Base-by-base conservation (phyloP, 768 basidiomycete genomes). In the Auricularia auricula-judae region DNA sequence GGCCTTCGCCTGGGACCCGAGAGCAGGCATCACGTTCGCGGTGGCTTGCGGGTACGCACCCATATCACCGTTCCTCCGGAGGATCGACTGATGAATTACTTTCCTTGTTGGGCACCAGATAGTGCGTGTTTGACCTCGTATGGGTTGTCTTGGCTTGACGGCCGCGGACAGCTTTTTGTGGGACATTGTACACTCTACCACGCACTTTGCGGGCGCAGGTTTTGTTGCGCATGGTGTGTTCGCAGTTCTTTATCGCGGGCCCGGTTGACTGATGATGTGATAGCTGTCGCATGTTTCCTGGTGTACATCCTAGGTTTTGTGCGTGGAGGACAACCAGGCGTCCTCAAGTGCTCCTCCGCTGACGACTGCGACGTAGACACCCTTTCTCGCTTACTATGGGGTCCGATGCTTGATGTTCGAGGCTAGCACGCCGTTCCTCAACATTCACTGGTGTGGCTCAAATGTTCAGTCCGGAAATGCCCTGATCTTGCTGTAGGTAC, bases 381-480 rank as follows among this genome's bases (percentile, higher is more conserved):
- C 93, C 4, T 93, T 93, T 74, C 77, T 89, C 47, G 84, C 87
- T 7, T 95, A 92, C 73, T 93, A 86, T 69, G 88, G 81, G 14
- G 78, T 85, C 2, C 81, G 89, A 16, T 94, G 88, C 75, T 76
- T 95, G 36, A 76, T 93, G 11, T 93, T 91, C 92, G 93, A 93
- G 75, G 77, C 84, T 80, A 89, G 86, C 76, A 95, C 93, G 0
- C 83, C 93, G 65, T 93, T 95, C 75, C 78, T 96, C 67, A 89
- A 96, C 69, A 84, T 90, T 63, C 91, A 94, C 67, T 93, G 91
- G 91, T 92, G 68, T 66, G 78, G 72, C 62, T 62, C 65, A 14
- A 23, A 66, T 67, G 35, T 56, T 33, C 18, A 10, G 44, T 8
- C n/a, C 10, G 3, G 14, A 61, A 54, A 47, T 10, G 5, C 2